Evolutionary conservation across 257 asterid species (phyloP), one percentile per base, ranked within the genome.

Genomic region (Nicotiana attenuata): DNA sequence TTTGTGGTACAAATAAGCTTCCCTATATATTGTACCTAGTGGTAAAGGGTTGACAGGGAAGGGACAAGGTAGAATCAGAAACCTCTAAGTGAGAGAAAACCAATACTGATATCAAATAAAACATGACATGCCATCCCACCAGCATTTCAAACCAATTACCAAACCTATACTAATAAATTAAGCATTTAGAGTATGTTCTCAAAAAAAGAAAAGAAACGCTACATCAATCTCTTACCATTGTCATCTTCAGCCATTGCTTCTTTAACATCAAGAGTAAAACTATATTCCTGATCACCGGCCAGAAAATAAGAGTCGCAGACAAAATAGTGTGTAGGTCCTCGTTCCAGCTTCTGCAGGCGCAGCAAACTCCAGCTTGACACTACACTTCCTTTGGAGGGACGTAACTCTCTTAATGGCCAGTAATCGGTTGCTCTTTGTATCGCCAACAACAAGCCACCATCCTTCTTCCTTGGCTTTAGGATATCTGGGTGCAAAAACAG

Each of bases 391-490:
- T 67, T 88, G 90, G 9, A 88, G 81, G 11, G 81, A 41, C 47
- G 11, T 66, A 52, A 88, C 88, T 66, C 86, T 88, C 77, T 88
- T 85, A 16, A 84, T 88, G 28, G 90, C 90, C n/a, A 88, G 85
- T 26, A 88, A 59, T 41, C 84, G 87, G 84, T 85, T 85, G 56
- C 83, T 88, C 29, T 80, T 85, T 29, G 84, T 81, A 31, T 88
- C 90, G 1, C 90, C 90, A 2, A 85, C 75, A 60, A 85, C 90
- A 41, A 88, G 85, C 90, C 90, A 88, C 90, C 90, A 84, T 28
- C 90, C 90, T 82, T 88, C 90, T 63, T 88, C 89, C 69, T 88
- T 88, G 31, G 73, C 67, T 65, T 85, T 85, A 16, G 90, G 89
- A 75, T 83, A 88, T 33, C 89, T 83, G 15, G 85, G 90, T 13